Base-by-base conservation (phyloP, 148 eudicot species). In the Vaccinium darrowii region DNA sequence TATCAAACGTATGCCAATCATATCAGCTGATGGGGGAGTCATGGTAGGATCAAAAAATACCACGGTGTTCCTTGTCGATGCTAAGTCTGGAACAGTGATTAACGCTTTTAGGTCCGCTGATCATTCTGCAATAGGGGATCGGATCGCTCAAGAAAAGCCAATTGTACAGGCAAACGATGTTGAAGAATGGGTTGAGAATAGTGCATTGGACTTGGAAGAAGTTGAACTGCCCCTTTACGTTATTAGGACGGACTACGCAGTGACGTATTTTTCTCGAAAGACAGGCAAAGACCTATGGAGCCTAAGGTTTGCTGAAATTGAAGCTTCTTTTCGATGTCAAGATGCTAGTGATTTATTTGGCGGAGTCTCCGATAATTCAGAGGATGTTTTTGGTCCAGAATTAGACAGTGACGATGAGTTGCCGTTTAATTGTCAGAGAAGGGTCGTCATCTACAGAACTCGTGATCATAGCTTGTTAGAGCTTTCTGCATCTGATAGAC, bases 41-140 rank as follows among this genome's bases (percentile, higher is more conserved):
- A 88, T 93, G 13, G 92, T 93, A 25, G 99, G 99, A 49, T 92
- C 95, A 63, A 96, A 90, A 87, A 92, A 90, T 85, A 91, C 97
- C 65, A 88, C 92, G 33, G 97, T 92, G 36, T 93, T 92, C 89
- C 89, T 93, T 86, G 93, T 96, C 79, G 94, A 95, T 90, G 92
- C 91, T 75, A 88, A 91, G 92, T 92, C 92, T 52, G 98, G 98
- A 88, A 91, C 84, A 72, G 85, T 92, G 78, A 88, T 96, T 77
- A 78, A 90, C 84, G 86, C 88, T 47, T 93, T 93, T 86, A 83
- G 79, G 19, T 71, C 79, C 33, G 74, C 87, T 80, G 89, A 87
- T 87, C 63, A 85, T 75, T 65, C 88, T 50, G 56, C 82, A 50
- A 65, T 65, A 47, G 77, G 52, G 39, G 36, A 30, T 78, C 57